Base-by-base conservation (phyloP, 176 grass and related monocot species). In the Chrysopogon serrulatus region DNA sequence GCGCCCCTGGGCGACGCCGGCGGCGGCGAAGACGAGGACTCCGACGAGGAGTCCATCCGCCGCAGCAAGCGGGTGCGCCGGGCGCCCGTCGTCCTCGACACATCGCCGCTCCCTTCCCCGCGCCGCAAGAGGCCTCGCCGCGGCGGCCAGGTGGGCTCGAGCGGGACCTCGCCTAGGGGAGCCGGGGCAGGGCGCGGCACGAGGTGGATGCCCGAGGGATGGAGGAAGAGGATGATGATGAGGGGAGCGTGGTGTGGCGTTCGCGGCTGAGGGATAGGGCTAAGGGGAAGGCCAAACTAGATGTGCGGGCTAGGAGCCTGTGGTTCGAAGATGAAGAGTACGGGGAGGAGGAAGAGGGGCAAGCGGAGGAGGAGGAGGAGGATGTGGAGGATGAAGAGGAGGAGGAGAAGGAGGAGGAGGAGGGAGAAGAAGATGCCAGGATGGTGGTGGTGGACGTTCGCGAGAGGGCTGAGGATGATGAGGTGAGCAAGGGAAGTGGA, bases 51-150 rank as follows among this genome's bases (percentile, higher is more conserved):
- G 41, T 42, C 71, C 47, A 35, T 88, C 80, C 96, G 96, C 68
- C 93, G 96, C 54, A 94, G 96, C 83, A 85, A 80, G 51, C 89
- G 96, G 73, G 81, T 71, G 67, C 96, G 93, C 72, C 91, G 91
- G 4, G 89, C 96, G 24, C 96, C 96, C 5, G 78, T 63, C 18
- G 59, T 95, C 74, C 93, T 98, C 53, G 96, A 96, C 79, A 91
- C 93, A 5, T 98, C 93, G 34, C 96, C 91, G 26, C 73, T 88
- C 24, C 93, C 87, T 60, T 90, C 89, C 8, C 87, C 77, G 41
- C 85, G 91, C 75, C 87, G 84, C 69, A 95, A 83, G 82, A 90
- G 87, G 63, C 35, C 76, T 31, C 79, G 80, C 67, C 30, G 62
- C 63, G 84, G 85, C 44, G 12, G 36, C 54, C 66, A 68, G 63